Conservation (phyloP, 2,329 filamentous ascomycete species). For the Acarospora socialis region DNA sequence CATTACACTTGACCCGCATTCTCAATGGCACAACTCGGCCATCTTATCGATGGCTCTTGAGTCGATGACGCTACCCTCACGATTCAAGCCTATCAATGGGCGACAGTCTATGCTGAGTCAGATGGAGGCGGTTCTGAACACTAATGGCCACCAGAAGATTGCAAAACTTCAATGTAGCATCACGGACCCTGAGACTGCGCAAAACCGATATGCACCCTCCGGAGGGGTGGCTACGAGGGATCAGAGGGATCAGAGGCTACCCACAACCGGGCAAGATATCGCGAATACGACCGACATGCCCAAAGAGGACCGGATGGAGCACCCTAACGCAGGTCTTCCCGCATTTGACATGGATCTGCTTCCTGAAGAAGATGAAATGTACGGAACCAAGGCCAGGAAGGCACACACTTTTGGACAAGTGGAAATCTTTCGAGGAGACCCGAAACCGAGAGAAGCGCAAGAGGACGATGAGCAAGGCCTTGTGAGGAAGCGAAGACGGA, state of each 20-base stretch:
- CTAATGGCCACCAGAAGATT: constrained; percentile 65
- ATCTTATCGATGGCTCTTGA: constrained; percentile 65
- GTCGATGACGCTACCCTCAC: constrained; percentile 60
- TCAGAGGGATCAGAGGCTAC: constrained; percentile 16
- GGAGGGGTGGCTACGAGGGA: no score
- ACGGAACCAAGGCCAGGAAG: constrained; percentile 7
- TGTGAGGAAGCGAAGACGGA: constrained; percentile 18
- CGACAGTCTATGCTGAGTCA: constrained; percentile 42
- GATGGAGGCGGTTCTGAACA: constrained; percentile 53
- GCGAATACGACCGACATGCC: constrained; percentile 10
- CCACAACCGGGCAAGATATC: constrained; percentile 18
- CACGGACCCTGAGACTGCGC: constrained; percentile 1
- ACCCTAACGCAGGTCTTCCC: constrained; percentile 16
- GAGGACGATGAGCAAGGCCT: constrained; percentile 15
- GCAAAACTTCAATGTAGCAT: constrained; percentile 44
- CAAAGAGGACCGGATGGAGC: constrained; percentile 17
- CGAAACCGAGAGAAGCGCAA: constrained; percentile 5
- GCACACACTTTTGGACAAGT: constrained; percentile 26
- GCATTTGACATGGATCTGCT: constrained; percentile 25
- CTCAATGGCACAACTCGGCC: constrained; percentile 68
- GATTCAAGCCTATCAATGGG: constrained; percentile 39
- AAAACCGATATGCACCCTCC: no score
- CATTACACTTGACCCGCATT: constrained; percentile 46
- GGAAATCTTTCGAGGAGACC: constrained; percentile 19
- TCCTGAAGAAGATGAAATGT: constrained; percentile 15